Evolutionary conservation across 202 grass and related monocot species (phyloP).

Genomic region (Zizania palustris): DNA sequence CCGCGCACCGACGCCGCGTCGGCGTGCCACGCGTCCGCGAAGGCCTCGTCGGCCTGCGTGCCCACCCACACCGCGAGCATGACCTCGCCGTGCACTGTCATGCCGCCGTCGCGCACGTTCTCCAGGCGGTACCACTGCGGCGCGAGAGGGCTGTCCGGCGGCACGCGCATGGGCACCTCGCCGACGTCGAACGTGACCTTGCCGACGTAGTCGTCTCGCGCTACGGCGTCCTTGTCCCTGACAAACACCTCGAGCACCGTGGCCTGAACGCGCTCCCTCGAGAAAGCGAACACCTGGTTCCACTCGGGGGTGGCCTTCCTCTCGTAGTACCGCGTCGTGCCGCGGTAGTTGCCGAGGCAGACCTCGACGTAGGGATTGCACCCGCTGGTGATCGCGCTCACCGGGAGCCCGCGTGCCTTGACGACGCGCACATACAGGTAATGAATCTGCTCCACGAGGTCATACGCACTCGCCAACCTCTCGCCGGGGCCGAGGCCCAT

Average conservation of each 20-base stretch:
- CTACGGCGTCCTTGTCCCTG: constrained; percentile 47
- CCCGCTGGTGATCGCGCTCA: constrained; percentile 42
- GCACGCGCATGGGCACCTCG: constrained; percentile 63
- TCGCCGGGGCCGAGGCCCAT: constrained; percentile 42
- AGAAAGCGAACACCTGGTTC: constrained; percentile 83
- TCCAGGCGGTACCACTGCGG: constrained; percentile 74
- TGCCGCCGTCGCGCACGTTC: not conserved
- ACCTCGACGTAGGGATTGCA: constrained; percentile 62
- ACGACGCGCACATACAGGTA: constrained; percentile 83
- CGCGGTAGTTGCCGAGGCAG: constrained; percentile 61
- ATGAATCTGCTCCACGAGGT: constrained; percentile 81
- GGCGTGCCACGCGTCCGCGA: constrained; percentile 66
- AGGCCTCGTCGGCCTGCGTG: constrained; percentile 83
- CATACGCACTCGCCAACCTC: constrained; percentile 62
- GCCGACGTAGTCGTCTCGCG: constrained; percentile 55
- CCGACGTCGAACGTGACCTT: constrained; percentile 61
- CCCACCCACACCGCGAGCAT: constrained; percentile 88
- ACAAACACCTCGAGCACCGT: constrained; percentile 62
- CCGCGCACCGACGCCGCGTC: constrained; percentile 50
- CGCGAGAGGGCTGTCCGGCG: constrained; percentile 72
- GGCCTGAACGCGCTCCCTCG: constrained; percentile 61
- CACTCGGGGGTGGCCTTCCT: constrained; percentile 50
- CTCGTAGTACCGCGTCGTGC: constrained; percentile 48
- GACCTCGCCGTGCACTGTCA: constrained; percentile 45
- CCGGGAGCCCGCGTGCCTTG: constrained; percentile 57